Conservation (phyloP, 2,329 filamentous ascomycete species). For the Immersiporthe knoxdaviesiana region DNA sequence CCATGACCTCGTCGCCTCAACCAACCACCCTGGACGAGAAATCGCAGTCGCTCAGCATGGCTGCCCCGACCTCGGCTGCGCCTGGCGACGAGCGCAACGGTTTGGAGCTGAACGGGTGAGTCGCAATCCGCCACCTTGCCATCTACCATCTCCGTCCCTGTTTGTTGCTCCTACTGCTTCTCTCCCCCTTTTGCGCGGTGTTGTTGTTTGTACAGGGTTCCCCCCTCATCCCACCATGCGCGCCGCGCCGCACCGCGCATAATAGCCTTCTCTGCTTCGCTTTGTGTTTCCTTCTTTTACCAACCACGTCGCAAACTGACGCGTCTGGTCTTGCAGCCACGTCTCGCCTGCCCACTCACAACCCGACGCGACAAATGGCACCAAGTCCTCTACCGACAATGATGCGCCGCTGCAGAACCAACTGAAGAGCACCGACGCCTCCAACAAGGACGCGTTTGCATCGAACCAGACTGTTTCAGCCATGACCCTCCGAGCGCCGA, state of each 20-base stretch:
- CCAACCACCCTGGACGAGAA: slow-evolving; percentile 51
- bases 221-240: background rate
- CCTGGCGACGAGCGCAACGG: slow-evolving; percentile 40
- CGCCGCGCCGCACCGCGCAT: background rate
- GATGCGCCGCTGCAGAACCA: slow-evolving; percentile 20
- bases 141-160: slow-evolving; percentile 1
- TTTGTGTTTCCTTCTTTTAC: background rate
- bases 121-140: slow-evolving; percentile 35
- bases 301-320: slow-evolving; percentile 15
- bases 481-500: slow-evolving; percentile 27
- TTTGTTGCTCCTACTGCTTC: background rate
- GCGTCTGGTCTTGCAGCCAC: slow-evolving; percentile 29
- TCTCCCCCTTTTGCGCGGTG: background rate
- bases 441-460: slow-evolving; percentile 35
- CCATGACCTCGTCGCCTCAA: slow-evolving; percentile 57
- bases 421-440: slow-evolving; percentile 26
- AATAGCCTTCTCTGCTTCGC: too few relatives aligned
- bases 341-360: slow-evolving; percentile 27
- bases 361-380: slow-evolving; percentile 22
- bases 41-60: slow-evolving; percentile 52
- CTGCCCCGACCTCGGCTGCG: slow-evolving; percentile 45
- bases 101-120: slow-evolving; percentile 60
- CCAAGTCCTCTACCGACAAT: slow-evolving; percentile 1
- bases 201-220: background rate
- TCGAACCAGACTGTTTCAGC: slow-evolving; percentile 35